These are phyloP conservation scores for Annona squamosa DNA, from an alignment of 164 flowering plant species.

Conservation along the genomic window DNA sequence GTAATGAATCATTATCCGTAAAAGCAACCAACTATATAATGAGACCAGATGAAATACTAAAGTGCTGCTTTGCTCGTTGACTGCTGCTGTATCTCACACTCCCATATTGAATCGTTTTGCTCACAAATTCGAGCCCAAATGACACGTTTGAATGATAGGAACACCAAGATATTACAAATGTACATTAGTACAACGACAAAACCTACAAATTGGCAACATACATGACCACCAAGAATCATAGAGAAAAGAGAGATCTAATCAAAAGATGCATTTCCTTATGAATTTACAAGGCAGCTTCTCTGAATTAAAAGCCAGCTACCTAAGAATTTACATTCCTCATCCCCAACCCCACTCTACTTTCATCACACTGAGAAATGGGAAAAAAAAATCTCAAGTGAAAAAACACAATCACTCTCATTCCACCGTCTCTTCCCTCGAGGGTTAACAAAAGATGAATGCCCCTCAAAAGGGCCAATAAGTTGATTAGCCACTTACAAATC, in stretches of 20 bases:
- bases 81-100: no score
- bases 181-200: no score
- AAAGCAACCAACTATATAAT: no score
- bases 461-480: conserved; percentile 15
- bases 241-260: not conserved
- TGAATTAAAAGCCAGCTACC: conserved; percentile 34
- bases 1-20: no score
- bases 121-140: no score
- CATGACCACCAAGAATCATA: not conserved
- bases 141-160: no score
- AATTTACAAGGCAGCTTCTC: conserved; percentile 48
- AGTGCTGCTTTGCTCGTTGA: no score
- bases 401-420: conserved; percentile 21
- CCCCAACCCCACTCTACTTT: conserved; percentile 28
- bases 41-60: no score
- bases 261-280: conserved; percentile 14
- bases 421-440: conserved; percentile 13
- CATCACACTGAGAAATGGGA: conserved; percentile 25
- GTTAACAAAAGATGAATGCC: conserved; percentile 15
- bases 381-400: conserved; percentile 9
- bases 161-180: no score
- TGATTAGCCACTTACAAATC: conserved; percentile 19
- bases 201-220: not conserved
- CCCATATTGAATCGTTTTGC: no score
- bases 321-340: conserved; percentile 54